A percentile compares a stretch with the other conserved stretches of the same genome.
Evolutionary conservation across 345 rosid genomes (phyloP).

Genomic region (Lepidium sativum): DNA sequence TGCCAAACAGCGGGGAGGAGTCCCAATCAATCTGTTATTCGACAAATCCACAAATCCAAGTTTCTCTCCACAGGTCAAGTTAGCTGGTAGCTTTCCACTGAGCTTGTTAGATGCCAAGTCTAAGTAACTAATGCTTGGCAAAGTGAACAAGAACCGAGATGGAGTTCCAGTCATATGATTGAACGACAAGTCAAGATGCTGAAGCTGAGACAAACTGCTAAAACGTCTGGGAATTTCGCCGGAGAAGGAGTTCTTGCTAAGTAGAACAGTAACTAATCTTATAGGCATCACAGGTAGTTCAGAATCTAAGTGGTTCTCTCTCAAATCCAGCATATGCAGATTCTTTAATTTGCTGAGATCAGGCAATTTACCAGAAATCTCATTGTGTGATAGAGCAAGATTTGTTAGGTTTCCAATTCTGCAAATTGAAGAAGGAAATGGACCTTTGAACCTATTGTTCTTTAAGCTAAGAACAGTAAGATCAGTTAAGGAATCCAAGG

Average conservation of each 20-base stretch:
- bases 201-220: constrained; percentile 57
- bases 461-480: constrained; percentile 62
- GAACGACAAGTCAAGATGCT: constrained; percentile 82
- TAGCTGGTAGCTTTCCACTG: constrained; percentile 47
- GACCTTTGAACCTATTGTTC: constrained; percentile 58
- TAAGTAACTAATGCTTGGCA: constrained; percentile 73
- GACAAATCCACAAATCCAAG: constrained; percentile 90
- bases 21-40: constrained; percentile 62
- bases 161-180: constrained; percentile 73
- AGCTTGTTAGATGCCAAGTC: constrained; percentile 76
- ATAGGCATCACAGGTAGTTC: constrained; percentile 61
- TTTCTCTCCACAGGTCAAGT: constrained; percentile 57
- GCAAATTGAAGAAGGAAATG: constrained; percentile 62
- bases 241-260: constrained; percentile 69
- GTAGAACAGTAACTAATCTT: constrained; percentile 61
- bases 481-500: constrained; percentile 49
- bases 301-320: constrained; percentile 77
- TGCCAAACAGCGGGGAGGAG: constrained; percentile 71
- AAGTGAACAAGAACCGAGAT: constrained; percentile 56
- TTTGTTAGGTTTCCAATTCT: constrained; percentile 49
- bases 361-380: constrained; percentile 69
- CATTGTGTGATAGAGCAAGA: constrained; percentile 71
- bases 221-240: constrained; percentile 55
- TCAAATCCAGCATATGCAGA: constrained; percentile 72
- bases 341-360: constrained; percentile 54